Base-by-base conservation (phyloP, 2,329 filamentous ascomycete genomes). In the Monilinia vaccinii-corymbosi region DNA sequence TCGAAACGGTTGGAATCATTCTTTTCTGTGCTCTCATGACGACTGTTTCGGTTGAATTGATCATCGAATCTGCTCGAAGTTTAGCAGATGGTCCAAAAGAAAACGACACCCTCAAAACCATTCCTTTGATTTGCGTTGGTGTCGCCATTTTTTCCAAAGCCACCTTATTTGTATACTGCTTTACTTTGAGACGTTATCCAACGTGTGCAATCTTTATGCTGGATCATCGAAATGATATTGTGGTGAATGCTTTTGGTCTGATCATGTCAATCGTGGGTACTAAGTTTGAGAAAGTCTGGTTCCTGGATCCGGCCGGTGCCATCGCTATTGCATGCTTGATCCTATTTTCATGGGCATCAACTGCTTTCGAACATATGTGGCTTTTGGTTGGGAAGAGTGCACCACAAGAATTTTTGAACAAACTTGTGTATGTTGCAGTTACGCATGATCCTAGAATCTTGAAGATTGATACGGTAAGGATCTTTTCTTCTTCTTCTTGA, bases 21-120 rank as follows among this genome's bases (percentile, higher is more conserved):
- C 85, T 88, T 62, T 99, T 99, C 75, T 96, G 91, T 75, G 96
- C 96, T 74, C 79, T 99, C 68, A 97, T 99, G 94, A 91, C 86
- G 23, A 79, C 91, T 11, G 93, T 97, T 9, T 96, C 91, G 0
- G 79, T 95, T 65, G 91, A 97, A 70, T 84, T 99, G 60, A 94
- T 99, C 68, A 91, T 93, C 25, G 90, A 97, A 72, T 91, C 92
- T 0, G 79, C 84, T 32, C 82, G 85, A 59, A 86, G 95, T 60
- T 78, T 97, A 2, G 79, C 76, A 1, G 74, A 78, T 48, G 78
- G 77, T 1, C 74, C 74, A 5, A 75, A 75, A 34, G 74, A 75
- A 23, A 67, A 69, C 1, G 75, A 77, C 0, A 75, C 78, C 1
- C 88, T 87, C 67, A 69, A 71, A 2, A 86, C 91, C 0, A 91